Evolutionary conservation across 352 stramenopile species (phyloP), one percentile per base, ranked within the genome.

Genomic region (Sclerospora graminicola): DNA sequence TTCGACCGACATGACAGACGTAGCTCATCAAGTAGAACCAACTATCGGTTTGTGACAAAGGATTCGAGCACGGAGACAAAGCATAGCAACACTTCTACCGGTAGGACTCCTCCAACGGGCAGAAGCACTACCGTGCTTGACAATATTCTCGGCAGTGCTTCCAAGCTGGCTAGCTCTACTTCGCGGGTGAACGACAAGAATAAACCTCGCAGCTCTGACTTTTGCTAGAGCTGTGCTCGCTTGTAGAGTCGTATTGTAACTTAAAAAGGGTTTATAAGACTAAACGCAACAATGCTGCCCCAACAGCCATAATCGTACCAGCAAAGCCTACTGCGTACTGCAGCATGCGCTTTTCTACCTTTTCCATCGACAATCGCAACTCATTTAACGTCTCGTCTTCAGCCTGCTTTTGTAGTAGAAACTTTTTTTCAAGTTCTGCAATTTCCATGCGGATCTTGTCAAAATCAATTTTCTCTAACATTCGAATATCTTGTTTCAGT

Each of bases 381-480:
- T 89, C 78, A 46, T 89, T 91, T 34, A 93, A 57, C 23, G 79
- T 93, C 42, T 90, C 81, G 36, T 93, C 81, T 43, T 93, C 81
- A 5, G 74, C 76, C 49, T 93, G 80, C 57, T 93, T 93, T 42
- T 93, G 81, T 36, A 93, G 58, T 45, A 93, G 48, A 63, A 93
- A 93, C 57, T 93, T 89, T 33, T 89, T 89, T 46, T 93, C 81
- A 5, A 93, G 73, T 58, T 90, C 78, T 2, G 72, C 67, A 34
- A 93, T 86, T 51, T 93, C 81, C 53, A 88, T 78, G 45, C 78
- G 81, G 46, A 93, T 84, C 50, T 90, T 89, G 57, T 93, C 81
- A 44, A 93, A 90, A 47, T 93, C 81, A 51, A 90, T 86, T 52
- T 93, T 90, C 57, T 93, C 81, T 8, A 89, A 69, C 81, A 93